Evolutionary conservation across 371 early-diverging fungal genomes (phyloP), one percentile per base, ranked within the genome.

Genomic region (Mucor plumbeus): DNA sequence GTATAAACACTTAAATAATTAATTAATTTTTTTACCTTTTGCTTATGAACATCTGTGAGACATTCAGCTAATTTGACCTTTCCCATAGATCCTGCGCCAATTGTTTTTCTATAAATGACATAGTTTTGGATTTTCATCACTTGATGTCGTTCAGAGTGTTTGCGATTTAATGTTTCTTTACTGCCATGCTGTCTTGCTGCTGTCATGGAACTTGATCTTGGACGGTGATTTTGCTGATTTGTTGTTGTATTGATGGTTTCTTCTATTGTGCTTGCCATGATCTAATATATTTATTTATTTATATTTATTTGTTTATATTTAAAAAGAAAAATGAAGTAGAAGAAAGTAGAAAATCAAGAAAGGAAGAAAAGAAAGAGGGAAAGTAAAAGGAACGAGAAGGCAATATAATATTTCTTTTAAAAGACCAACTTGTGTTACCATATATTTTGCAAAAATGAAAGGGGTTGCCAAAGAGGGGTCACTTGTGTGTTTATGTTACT

Each of bases 51-150:
- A 59, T 82, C 82, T 5, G 77, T 77, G 47, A 79, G 33, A 60
- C 82, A 82, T 63, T 82, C 87, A 14, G 94, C 99, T 31, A 98
- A 81, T 72, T 99, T 97, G 53, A 99, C 99, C 78, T 96, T 96
- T 64, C 98, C 97, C 93, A 97, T 98, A 58, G 95, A 95, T 14
- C 99, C 99, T 40, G 94, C 94, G 17, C 99, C 99, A 57, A 99
- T 86, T 5, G 95, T 94, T 74, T 97, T 98, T 57, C 77, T 64
- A 56, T 76, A 77, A 50, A 82, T 79, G 44, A 82, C 74, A 73
- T 82, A 82, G 59, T 82, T 79, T 40, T 75, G 73, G 61, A 82
- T 72, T 38, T 79, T 69, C 54, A 79, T 62, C 4, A 72, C 71
- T 61, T 75, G 75, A 47, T 77, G 77, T 33, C 74, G 69, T 59